Conservation (phyloP, 441 rosid genomes). For the Jatropha multifida region DNA sequence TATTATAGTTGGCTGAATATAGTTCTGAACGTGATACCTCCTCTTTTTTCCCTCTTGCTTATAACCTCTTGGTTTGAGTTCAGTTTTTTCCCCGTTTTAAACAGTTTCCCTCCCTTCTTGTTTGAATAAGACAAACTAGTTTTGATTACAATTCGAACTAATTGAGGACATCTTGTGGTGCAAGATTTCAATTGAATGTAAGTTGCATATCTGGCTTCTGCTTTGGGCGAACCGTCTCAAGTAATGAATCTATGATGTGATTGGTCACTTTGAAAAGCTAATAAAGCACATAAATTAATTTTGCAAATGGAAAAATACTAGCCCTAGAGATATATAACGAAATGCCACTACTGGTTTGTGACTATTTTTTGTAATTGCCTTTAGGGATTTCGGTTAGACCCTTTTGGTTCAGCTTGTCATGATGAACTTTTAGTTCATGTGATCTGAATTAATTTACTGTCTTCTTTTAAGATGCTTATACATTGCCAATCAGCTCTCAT, state of each 20-base stretch:
- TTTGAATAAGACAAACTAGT: background rate
- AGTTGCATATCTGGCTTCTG: background rate
- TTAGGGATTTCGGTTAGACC: background rate
- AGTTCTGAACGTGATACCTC: background rate
- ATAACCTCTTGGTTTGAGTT: too few relatives aligned
- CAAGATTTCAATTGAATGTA: background rate
- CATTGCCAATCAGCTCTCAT: background rate
- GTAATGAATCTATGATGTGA: background rate
- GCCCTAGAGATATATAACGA: background rate
- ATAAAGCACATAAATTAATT: background rate
- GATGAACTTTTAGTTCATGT: conserved; percentile 4
- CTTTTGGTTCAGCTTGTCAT: background rate
- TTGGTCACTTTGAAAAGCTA: background rate
- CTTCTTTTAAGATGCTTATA: background rate
- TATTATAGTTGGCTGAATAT: background rate
- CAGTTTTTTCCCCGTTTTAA: background rate
- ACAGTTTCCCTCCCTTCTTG: too few relatives aligned
- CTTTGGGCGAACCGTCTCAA: background rate
- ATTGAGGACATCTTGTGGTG: background rate
- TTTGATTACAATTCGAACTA: background rate
- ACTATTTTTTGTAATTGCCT: background rate
- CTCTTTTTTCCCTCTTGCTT: background rate
- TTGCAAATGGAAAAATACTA: background rate
- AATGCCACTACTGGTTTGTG: background rate
- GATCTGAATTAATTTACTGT: background rate